Conservation (phyloP, 495 filamentous ascomycete genomes). For the Aspergillus avenaceus region DNA sequence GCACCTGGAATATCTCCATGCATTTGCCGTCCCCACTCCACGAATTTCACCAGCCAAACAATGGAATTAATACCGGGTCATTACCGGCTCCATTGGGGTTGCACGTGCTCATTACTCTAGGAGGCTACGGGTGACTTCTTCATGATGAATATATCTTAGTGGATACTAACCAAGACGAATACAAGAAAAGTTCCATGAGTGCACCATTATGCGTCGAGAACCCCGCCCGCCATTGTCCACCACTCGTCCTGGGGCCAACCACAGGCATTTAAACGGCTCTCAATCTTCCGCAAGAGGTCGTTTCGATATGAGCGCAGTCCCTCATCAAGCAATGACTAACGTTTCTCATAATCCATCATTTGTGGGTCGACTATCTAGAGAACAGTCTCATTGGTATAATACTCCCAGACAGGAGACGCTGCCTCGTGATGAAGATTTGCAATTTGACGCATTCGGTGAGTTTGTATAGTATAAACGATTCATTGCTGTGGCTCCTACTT, state of each 20-base stretch:
- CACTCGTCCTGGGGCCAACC: background rate
- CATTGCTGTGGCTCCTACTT: background rate
- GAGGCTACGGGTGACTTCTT: too few relatives aligned
- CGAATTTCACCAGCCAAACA: too few relatives aligned
- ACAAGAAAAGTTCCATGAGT: too few relatives aligned
- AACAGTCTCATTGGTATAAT: background rate
- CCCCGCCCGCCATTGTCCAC: background rate
- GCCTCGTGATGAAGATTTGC: constrained; percentile 18
- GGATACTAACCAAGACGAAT: too few relatives aligned
- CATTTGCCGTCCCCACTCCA: too few relatives aligned
- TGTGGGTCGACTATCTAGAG: constrained; percentile 9
- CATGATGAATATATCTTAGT: too few relatives aligned
- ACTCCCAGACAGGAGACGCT: background rate
- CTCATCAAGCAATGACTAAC: constrained; percentile 26
- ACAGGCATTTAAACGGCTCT: constrained; percentile 1
- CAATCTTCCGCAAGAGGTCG: background rate
- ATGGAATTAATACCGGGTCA: too few relatives aligned
- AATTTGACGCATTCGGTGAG: constrained; percentile 52
- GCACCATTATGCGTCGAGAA: background rate
- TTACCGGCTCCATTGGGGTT: too few relatives aligned
- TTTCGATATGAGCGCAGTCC: constrained; percentile 5
- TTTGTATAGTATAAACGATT: background rate
- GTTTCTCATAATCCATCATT: constrained; percentile 17
- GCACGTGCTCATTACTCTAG: too few relatives aligned
- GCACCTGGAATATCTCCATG: too few relatives aligned